Evolutionary conservation across 2,329 filamentous ascomycete species (phyloP).

Genomic region (Aspergillus fijiensis): DNA sequence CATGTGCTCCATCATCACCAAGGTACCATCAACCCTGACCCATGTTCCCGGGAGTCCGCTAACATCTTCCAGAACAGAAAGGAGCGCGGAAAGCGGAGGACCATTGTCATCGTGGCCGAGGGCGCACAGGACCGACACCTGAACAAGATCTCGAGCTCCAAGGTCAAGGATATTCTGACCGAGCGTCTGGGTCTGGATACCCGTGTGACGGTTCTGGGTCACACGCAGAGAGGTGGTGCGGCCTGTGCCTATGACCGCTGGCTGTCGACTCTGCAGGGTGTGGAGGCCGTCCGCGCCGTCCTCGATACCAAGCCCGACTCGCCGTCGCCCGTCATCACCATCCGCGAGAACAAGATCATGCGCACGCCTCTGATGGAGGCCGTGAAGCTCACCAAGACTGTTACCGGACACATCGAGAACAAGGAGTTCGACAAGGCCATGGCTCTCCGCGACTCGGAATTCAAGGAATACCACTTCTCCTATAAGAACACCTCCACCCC

Average conservation of each 20-base stretch:
- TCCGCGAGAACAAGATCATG: conserved; percentile 97
- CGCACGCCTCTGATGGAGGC: conserved; percentile 86
- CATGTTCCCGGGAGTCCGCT: neutral
- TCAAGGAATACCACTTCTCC: conserved; percentile 85
- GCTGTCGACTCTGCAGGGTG: conserved; percentile 87
- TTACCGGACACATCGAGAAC: conserved; percentile 75
- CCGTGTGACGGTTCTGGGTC: conserved; percentile 88
- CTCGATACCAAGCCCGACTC: conserved; percentile 85
- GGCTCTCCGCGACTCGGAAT: conserved; percentile 85
- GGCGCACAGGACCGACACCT: conserved; percentile 83
- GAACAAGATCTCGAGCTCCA: conserved; percentile 75
- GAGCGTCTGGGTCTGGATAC: conserved; percentile 81
- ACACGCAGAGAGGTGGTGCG: conserved; percentile 92
- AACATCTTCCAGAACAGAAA: conserved; percentile 65
- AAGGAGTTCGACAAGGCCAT: conserved; percentile 89
- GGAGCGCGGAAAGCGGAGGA: conserved; percentile 85
- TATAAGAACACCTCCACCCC: conserved; percentile 90
- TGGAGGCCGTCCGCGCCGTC: conserved; percentile 89
- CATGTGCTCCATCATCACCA: conserved; percentile 75
- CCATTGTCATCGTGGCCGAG: conserved; percentile 96
- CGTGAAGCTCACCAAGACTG: conserved; percentile 79
- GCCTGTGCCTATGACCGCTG: conserved; percentile 94
- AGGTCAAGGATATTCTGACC: conserved; percentile 86
- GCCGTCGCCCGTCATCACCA: conserved; percentile 90
- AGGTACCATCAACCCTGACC: conserved; percentile 46